Percentiles rank a stretch among this genome's conserved stretches.
Evolutionary conservation across 164 flowering plant genomes (phyloP).

Genomic region (Stephania japonica): DNA sequence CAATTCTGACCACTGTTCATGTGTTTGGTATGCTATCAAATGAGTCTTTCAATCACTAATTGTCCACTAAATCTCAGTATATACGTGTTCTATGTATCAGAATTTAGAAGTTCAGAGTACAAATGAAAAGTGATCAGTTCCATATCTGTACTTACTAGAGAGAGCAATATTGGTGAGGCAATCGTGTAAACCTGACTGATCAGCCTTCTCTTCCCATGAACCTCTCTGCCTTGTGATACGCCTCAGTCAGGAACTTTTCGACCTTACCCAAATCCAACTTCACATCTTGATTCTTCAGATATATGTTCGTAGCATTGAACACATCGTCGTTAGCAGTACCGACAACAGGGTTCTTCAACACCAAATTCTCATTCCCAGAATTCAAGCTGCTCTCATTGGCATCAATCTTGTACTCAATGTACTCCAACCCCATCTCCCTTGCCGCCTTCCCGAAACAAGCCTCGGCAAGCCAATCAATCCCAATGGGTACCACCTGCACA

Average conservation of each 20-base stretch:
- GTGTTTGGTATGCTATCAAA: too few species aligned
- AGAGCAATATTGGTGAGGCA: background rate
- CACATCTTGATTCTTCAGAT: slow-evolving; percentile 47
- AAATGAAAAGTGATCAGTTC: background rate
- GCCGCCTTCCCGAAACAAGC: slow-evolving; percentile 29
- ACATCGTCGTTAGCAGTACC: slow-evolving; percentile 22
- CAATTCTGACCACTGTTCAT: too few species aligned
- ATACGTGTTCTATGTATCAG: background rate
- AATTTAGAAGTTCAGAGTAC: background rate
- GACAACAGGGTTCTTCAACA: slow-evolving; percentile 32
- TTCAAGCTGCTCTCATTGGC: slow-evolving; percentile 40
- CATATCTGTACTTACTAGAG: background rate
- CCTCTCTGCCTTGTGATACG: slow-evolving; percentile 30
- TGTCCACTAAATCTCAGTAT: background rate
- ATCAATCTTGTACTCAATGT: slow-evolving; percentile 32
- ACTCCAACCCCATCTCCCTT: slow-evolving; percentile 25
- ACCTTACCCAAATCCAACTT: slow-evolving; percentile 38
- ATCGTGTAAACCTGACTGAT: background rate
- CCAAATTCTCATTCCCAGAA: slow-evolving; percentile 31
- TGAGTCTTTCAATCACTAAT: too few species aligned
- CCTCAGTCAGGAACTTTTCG: slow-evolving; percentile 27
- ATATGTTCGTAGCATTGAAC: slow-evolving; percentile 25
- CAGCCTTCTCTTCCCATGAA: slow-evolving; percentile 26
- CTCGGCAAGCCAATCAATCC: slow-evolving; percentile 29
- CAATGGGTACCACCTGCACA: slow-evolving; percentile 38